Base-by-base conservation (phyloP, 2,329 filamentous ascomycete species). In the Emmonsiellopsis sp. region DNA sequence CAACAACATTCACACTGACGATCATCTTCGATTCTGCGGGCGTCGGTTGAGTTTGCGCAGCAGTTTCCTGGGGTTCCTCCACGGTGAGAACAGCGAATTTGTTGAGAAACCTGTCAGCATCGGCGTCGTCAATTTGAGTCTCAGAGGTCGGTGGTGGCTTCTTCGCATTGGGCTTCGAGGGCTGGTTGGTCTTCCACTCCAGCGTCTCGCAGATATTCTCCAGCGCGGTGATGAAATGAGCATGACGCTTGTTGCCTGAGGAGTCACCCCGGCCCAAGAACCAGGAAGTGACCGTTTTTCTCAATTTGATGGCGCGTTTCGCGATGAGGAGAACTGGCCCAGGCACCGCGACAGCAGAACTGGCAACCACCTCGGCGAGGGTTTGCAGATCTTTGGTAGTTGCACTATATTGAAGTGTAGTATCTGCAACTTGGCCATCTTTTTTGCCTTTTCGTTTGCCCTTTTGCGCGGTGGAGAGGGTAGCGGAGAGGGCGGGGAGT, bases 41-140 rank as follows among this genome's bases (percentile, higher is more conserved):
- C 10, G n/a, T 40, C 35, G 57, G 59, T 40, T 63, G 56, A 7
- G 64, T 45, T 42, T 67, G 59, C 0, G 68, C 64, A 7, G 67
- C 63, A 11, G 67, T 57, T 4, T 70, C 41, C 56, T 74, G 75
- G 1, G 70, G 65, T 26, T 75, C 72, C 41, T 73, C 63, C 10
- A 74, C 55, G 1, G 63, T 58, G 8, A 76, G 58, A 2, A 55
- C 47, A 2, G 62, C 63, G 54, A 76, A 75, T 16, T 61, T 62
- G 54, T 71, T 73, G 15, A 26, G 20, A 26, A 26, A 26, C 20
- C 20, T 26, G 20, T 26, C 20, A 26, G 20, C 20, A 26, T 26
- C 20, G 20, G 46, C 15, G 16, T 49, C 7, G 20, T 54, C 42
- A 11, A 26, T 26, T 31, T n/a, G 26, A 37, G 10, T 47, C 16